Conservation (phyloP, 805 yeast genomes). For the Monosporozyma solicola region DNA sequence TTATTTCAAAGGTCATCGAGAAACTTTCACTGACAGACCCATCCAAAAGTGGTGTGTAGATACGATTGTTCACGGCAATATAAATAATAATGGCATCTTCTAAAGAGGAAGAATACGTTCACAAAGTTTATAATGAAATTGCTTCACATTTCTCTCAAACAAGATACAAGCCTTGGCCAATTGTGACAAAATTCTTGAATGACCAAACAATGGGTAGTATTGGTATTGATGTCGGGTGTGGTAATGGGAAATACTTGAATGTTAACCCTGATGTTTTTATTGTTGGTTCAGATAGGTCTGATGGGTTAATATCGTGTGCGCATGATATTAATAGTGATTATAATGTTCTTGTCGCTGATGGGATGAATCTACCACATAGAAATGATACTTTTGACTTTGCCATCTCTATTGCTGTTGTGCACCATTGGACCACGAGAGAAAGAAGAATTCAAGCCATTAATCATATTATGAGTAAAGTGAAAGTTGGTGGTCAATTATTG, state of each 20-base stretch:
- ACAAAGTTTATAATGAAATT: conserved; percentile 85
- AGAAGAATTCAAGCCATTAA: conserved; percentile 69
- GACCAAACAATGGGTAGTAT: conserved; percentile 44
- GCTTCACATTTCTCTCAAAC: conserved; percentile 92
- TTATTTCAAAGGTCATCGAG: neutral
- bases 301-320: conserved; percentile 61
- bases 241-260: conserved; percentile 85
- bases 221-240: conserved; percentile 95
- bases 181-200: conserved; percentile 63
- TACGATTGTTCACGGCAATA: neutral
- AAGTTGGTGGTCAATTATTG: conserved; percentile 55
- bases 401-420: conserved; percentile 89
- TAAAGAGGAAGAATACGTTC: conserved; percentile 71
- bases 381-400: conserved; percentile 60
- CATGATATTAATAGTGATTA: conserved; percentile 29
- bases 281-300: conserved; percentile 67
- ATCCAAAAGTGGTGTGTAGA: neutral
- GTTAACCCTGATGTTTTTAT: conserved; percentile 61
- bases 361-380: conserved; percentile 53
- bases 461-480: conserved; percentile 55
- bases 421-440: conserved; percentile 81
- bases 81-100: conserved; percentile 28
- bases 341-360: conserved; percentile 76
- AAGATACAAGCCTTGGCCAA: conserved; percentile 94
- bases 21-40: neutral